Evolutionary conservation across 805 yeast genomes (phyloP).

Genomic region (Yamadazyma philogaea): DNA sequence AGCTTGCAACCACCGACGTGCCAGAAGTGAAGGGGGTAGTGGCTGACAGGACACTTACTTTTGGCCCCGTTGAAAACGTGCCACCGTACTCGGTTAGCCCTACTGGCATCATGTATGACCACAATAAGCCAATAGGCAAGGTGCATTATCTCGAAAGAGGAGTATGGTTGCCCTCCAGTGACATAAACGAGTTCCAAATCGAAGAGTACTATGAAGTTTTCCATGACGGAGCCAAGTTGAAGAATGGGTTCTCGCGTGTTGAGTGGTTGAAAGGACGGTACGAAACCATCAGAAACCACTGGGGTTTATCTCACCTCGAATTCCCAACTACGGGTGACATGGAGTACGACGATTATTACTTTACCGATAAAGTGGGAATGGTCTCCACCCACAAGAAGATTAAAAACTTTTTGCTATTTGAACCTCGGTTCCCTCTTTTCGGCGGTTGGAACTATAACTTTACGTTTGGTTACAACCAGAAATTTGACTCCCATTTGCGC

Average conservation of each 20-base stretch:
- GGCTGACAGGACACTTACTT: slow-evolving; percentile 42
- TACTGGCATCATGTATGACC: slow-evolving; percentile 60
- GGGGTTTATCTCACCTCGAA: slow-evolving; percentile 61
- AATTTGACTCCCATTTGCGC: slow-evolving; percentile 52
- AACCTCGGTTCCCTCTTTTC: slow-evolving; percentile 90
- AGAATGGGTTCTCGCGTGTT: slow-evolving; percentile 72
- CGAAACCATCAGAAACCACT: slow-evolving; percentile 45
- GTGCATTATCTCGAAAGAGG: slow-evolving; percentile 65
- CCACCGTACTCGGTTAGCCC: slow-evolving; percentile 47
- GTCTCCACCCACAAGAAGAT: slow-evolving; percentile 69
- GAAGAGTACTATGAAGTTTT: slow-evolving; percentile 84
- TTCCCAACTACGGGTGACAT: slow-evolving; percentile 45
- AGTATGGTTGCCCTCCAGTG: slow-evolving; percentile 84
- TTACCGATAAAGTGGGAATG: slow-evolving; percentile 87
- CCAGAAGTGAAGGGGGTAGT: slow-evolving; percentile 36
- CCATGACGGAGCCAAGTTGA: slow-evolving; percentile 70
- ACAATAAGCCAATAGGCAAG: slow-evolving; percentile 60
- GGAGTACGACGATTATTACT: slow-evolving; percentile 59
- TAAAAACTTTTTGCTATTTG: slow-evolving; percentile 50
- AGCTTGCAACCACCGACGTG: slow-evolving; percentile 14
- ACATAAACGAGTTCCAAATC: slow-evolving; percentile 62
- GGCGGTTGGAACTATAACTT: slow-evolving; percentile 97
- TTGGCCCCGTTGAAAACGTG: slow-evolving; percentile 50
- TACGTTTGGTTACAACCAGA: slow-evolving; percentile 89
- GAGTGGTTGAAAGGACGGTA: slow-evolving; percentile 66